Base-by-base conservation (phyloP, 73 alveolate species). In the Uronychia setigera region DNA sequence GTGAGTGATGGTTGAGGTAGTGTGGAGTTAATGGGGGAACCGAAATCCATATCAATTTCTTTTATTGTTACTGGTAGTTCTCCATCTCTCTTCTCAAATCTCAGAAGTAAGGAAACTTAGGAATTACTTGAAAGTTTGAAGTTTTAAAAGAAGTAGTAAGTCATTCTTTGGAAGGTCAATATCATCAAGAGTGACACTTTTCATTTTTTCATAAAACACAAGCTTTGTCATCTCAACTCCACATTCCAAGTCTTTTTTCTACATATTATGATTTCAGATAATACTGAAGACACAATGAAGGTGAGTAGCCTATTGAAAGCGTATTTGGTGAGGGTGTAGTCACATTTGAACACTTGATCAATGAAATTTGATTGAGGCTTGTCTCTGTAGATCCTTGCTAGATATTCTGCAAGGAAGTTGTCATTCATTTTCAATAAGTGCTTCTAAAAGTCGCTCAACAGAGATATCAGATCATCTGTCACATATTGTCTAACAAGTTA, bases 321-420 rank as follows among this genome's bases (percentile, higher is more conserved):
- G 19, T 46, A 46, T 19, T 46, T 46, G 67, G 67, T 46, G 67
- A 46, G 5, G 67, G n/a, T 11, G 67, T 46, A 46, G 5, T 46
- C 67, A 46, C 67, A 11, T 19, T 46, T 46, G n/a, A 11, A 46
- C 5, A 46, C 19, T 5, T 46, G 67, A 19, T 46, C 19, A 19
- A 46, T 46, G 67, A 46, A 46, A 5, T 46, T 19, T 46, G 67
- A 46, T 46, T 5, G 67, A 46, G 67, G 19, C 67, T 46, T 46
- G 67, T 46, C 67, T 46, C 67, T 46, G 67, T 46, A 46, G 67
- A 46, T 46, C 67, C 67, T 46, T 46, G 67, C 67, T 19, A 46
- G 19, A 46, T 46, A 46, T 19, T 46, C 67, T 11, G 67, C 67
- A 11, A 46, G 67, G 5, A 19, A 46, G 67, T 46, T 46, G 5